Evolutionary conservation across 176 grass and related monocot genomes (phyloP).

Genomic region (Miscanthus lutarioriparius): DNA sequence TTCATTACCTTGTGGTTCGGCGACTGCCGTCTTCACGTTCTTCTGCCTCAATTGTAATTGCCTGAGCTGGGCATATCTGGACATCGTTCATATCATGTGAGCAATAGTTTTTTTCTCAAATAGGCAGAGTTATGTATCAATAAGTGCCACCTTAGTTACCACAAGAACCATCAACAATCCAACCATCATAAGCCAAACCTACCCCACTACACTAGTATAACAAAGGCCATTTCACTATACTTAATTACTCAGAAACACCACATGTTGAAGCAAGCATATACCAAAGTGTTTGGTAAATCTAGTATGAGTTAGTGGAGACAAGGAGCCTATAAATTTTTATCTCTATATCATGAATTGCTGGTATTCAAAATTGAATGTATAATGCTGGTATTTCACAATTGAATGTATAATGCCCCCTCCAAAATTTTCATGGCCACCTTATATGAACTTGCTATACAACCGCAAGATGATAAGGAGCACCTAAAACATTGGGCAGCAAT

Average conservation of each 20-base stretch:
- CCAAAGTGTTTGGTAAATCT: neutral
- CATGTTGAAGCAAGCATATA: neutral
- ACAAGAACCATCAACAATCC: neutral
- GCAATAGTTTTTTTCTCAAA: neutral
- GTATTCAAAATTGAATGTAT: neutral
- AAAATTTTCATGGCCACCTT: neutral
- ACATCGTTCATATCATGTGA: slow-evolving; percentile 17
- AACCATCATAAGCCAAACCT: neutral
- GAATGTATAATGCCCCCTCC: neutral
- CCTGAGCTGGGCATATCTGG: slow-evolving; percentile 97
- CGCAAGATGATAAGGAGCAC: neutral
- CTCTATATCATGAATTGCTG: neutral
- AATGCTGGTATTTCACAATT: neutral
- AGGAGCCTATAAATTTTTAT: neutral
- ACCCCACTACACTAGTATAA: slow-evolving; percentile 1
- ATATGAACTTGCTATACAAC: neutral
- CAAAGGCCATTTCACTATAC: neutral
- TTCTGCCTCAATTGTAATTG: slow-evolving; percentile 98
- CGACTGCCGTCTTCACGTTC: slow-evolving; percentile 98
- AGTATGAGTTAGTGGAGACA: neutral
- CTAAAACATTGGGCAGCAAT: neutral
- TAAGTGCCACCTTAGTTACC: neutral
- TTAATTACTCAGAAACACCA: neutral
- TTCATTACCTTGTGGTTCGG: slow-evolving; percentile 79
- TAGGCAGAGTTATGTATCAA: slow-evolving; percentile 6